phyloP scores from a whole-genome alignment of 192 early-diverging fungal genomes.

The Coemansia sp. region DNA sequence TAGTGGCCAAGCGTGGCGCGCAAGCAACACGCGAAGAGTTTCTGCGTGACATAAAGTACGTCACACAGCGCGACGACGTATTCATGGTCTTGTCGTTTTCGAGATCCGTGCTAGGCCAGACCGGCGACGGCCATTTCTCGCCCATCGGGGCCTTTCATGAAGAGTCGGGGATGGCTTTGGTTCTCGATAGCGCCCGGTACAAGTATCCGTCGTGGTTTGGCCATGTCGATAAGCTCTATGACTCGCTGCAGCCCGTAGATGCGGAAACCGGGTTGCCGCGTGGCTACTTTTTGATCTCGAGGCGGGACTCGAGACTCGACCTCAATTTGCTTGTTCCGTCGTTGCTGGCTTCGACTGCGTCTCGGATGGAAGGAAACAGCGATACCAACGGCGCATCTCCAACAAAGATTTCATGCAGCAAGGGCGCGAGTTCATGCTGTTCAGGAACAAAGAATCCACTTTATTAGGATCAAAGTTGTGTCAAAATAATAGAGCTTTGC shows the following conservation, averaged over 20 bases:
- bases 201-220: constrained; percentile 91
- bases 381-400: constrained; percentile 26
- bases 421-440: constrained; percentile 25
- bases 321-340: neutral
- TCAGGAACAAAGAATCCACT: constrained; percentile 12
- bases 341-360: neutral
- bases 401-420: constrained; percentile 33
- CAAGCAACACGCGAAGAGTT: constrained; percentile 73
- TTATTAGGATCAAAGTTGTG: neutral
- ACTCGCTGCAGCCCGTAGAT: constrained; percentile 80
- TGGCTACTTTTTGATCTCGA: constrained; percentile 81
- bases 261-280: constrained; percentile 73
- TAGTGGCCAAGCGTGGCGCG: constrained; percentile 69
- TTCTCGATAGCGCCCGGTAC: constrained; percentile 86
- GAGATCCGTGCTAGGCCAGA: constrained; percentile 72
- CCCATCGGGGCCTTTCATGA: constrained; percentile 84
- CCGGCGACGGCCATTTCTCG: constrained; percentile 93
- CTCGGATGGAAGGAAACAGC: neutral
- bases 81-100: constrained; percentile 90
- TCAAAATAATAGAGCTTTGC: neutral
- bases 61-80: constrained; percentile 65
- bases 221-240: constrained; percentile 66
- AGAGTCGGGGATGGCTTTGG: constrained; percentile 68
- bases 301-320: constrained; percentile 17
- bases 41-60: constrained; percentile 65